phyloP scores from a whole-genome alignment of 2,329 filamentous ascomycete species.

The Aspergillus awamori region DNA sequence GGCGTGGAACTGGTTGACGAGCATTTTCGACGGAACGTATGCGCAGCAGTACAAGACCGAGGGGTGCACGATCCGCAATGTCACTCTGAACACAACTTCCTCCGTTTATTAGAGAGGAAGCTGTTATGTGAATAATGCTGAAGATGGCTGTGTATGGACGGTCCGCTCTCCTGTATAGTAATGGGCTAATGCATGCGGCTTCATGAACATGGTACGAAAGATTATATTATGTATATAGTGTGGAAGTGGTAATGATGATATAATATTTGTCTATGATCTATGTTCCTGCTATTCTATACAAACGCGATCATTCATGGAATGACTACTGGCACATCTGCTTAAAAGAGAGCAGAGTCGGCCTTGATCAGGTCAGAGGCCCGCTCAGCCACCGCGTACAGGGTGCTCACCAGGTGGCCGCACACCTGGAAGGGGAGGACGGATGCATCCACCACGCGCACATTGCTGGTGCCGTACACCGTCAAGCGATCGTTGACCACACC shows the following conservation, averaged over 20 bases:
- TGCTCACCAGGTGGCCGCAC: slow-evolving; percentile 34
- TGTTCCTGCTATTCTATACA: not conserved
- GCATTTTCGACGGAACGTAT: slow-evolving; percentile 3
- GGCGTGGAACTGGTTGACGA: slow-evolving; percentile 17
- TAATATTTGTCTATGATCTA: not conserved
- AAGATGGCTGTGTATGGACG: not conserved
- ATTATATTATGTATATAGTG: not conserved
- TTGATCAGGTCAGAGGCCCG: slow-evolving; percentile 37
- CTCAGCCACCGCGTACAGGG: slow-evolving; percentile 38
- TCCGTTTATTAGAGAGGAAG: not conserved
- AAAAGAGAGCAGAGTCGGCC: not conserved
- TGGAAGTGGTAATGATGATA: not conserved
- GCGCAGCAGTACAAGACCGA: not conserved
- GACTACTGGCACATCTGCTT: not conserved
- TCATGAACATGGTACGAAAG: too few species aligned
- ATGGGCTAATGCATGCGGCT: not conserved
- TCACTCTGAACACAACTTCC: not conserved
- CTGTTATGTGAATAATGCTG: not conserved
- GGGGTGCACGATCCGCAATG: slow-evolving; percentile 4
- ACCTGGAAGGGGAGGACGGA: slow-evolving; percentile 36
- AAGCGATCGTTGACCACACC: slow-evolving; percentile 37
- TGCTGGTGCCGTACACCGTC: slow-evolving; percentile 38
- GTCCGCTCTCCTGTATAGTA: not conserved
- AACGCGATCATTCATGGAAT: too few species aligned
- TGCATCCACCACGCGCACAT: slow-evolving; percentile 40